Evolutionary conservation across 768 basidiomycete genomes (phyloP).

Genomic region (Boletus edulis): DNA sequence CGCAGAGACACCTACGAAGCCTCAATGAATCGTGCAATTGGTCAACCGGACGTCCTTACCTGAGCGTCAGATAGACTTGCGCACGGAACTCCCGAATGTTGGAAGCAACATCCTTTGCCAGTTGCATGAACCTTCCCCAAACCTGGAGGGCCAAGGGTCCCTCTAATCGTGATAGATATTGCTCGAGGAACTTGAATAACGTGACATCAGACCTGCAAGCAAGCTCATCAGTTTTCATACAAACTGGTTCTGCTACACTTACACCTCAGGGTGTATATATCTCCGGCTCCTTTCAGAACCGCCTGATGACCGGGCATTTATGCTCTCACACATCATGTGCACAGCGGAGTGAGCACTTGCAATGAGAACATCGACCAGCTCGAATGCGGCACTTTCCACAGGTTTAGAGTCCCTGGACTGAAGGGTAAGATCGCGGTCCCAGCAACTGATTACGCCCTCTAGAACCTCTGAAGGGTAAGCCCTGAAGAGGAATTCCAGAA

Average conservation of each 20-base stretch:
- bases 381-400: conserved; percentile 60
- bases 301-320: conserved; percentile 55
- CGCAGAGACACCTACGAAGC: conserved; percentile 62
- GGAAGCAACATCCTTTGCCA: conserved; percentile 75
- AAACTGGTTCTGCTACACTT: conserved; percentile 23
- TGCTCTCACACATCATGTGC: conserved; percentile 85
- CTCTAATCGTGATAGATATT: conserved; percentile 79
- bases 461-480: conserved; percentile 78
- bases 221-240: conserved; percentile 1
- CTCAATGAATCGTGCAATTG: conserved; percentile 8
- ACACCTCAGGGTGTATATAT: conserved; percentile 69
- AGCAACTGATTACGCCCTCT: conserved; percentile 80
- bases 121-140: conserved; percentile 75
- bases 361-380: conserved; percentile 79
- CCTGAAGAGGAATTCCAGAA: conserved; percentile 84
- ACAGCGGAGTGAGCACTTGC: conserved; percentile 85
- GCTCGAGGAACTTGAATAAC: conserved; percentile 86
- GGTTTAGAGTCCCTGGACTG: conserved; percentile 38
- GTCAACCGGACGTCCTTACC: conserved; percentile 43
- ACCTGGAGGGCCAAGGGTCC: conserved; percentile 92
- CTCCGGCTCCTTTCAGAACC: conserved; percentile 59
- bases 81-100: conserved; percentile 65
- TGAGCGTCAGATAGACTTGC: conserved; percentile 68
- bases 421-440: conserved; percentile 59
- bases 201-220: conserved; percentile 64